A percentile compares a stretch with the other conserved stretches of the same genome.
Conservation (phyloP, 495 filamentous ascomycete genomes). For the Xylaria intraflava region DNA sequence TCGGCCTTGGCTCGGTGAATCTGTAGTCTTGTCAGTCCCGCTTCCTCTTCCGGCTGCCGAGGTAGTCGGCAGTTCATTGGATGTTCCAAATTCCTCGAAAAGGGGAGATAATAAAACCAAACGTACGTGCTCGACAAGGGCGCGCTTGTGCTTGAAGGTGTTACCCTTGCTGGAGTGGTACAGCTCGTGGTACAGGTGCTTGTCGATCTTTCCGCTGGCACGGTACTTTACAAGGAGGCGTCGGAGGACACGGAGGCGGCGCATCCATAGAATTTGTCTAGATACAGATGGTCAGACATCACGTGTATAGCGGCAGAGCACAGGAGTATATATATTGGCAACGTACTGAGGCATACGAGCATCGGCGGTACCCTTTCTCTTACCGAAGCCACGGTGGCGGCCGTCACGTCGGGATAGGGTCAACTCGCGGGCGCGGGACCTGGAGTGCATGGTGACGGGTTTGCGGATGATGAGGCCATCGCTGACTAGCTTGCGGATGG, state of each 20-base stretch:
- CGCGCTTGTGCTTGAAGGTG: constrained; percentile 99
- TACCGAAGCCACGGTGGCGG: constrained; percentile 97
- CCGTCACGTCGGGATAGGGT: constrained; percentile 84
- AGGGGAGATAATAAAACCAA: not conserved
- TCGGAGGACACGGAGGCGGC: constrained; percentile 96
- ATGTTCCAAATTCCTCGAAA: no score
- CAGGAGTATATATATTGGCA: not conserved
- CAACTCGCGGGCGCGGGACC: constrained; percentile 85
- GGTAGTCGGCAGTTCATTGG: no score
- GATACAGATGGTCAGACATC: constrained; percentile 26
- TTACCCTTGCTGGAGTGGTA: constrained; percentile 99
- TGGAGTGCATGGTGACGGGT: constrained; percentile 99
- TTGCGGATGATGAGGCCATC: constrained; percentile 99
- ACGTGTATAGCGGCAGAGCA: constrained; percentile 3
- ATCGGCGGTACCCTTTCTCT: constrained; percentile 99
- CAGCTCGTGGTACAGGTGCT: constrained; percentile 99
- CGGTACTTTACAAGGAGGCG: constrained; percentile 99
- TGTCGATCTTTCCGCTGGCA: constrained; percentile 99
- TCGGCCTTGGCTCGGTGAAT: constrained; percentile 99
- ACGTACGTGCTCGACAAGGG: constrained; percentile 98
- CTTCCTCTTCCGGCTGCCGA: no score
- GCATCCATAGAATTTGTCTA: constrained; percentile 98
- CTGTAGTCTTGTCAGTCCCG: constrained; percentile 40
- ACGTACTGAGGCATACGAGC: constrained; percentile 97
- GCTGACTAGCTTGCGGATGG: constrained; percentile 98